Conservation (phyloP, 2,329 filamentous ascomycete species). For the Verruconis gallopava region DNA sequence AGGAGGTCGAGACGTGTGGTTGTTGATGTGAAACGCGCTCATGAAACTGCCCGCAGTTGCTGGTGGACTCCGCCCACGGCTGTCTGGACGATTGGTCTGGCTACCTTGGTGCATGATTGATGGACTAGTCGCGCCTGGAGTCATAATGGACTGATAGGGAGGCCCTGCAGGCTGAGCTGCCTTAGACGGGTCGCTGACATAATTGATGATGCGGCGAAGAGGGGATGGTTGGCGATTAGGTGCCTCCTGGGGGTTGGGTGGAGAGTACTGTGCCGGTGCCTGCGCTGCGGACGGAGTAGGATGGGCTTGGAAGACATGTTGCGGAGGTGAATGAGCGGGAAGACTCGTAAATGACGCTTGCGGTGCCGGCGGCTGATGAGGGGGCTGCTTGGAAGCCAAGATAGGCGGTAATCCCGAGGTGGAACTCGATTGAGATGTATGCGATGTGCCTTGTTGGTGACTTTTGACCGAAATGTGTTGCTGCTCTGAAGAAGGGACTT, state of each 20-base stretch:
- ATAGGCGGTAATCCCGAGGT: no score
- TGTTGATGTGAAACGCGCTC: background rate
- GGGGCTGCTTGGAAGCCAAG: background rate
- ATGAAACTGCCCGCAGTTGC: background rate
- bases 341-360: background rate
- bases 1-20: background rate
- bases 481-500: background rate
- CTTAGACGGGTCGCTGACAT: slow-evolving; percentile 7
- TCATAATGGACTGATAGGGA: slow-evolving; percentile 8
- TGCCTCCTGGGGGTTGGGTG: background rate
- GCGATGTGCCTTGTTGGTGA: no score
- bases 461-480: no score
- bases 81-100: background rate
- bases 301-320: slow-evolving; percentile 1
- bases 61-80: background rate
- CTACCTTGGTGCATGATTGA: background rate
- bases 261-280: slow-evolving; percentile 4
- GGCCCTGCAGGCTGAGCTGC: slow-evolving; percentile 2
- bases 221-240: background rate
- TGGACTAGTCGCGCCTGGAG: background rate
- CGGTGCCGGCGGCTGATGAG: background rate
- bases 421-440: no score
- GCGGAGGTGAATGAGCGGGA: background rate
- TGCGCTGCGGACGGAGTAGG: slow-evolving; percentile 1
- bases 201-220: slow-evolving; percentile 2